Evolutionary conservation across 2,329 filamentous ascomycete genomes (phyloP).

Genomic region (Fusarium domesticum): DNA sequence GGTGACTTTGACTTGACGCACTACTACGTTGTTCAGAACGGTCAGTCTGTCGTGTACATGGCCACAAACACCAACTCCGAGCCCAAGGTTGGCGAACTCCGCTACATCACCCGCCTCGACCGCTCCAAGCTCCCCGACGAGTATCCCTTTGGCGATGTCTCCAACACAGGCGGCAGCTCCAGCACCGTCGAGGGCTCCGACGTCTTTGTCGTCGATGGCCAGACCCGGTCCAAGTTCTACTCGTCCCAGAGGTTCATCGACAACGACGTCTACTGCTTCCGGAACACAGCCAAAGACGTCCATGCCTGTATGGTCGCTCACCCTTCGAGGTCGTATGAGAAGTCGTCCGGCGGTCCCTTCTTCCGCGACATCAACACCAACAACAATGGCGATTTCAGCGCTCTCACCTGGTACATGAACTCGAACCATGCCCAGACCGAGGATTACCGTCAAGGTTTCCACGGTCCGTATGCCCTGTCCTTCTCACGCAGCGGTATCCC

Average conservation of each 20-base stretch:
- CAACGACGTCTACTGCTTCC: constrained; percentile 61
- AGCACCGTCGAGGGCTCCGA: constrained; percentile 57
- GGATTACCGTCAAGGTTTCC: constrained; percentile 57
- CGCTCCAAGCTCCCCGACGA: constrained; percentile 48
- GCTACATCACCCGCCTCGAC: constrained; percentile 61
- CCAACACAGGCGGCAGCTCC: constrained; percentile 49
- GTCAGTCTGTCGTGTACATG: constrained; percentile 59
- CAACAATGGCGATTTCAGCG: constrained; percentile 55
- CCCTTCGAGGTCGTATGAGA: constrained; percentile 51
- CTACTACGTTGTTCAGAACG: constrained; percentile 59
- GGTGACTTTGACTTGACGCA: constrained; percentile 49
- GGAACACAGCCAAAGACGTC: constrained; percentile 43
- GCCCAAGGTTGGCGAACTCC: constrained; percentile 57
- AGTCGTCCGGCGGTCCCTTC: constrained; percentile 64
- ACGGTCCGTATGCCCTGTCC: constrained; percentile 62
- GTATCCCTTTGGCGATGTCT: constrained; percentile 53
- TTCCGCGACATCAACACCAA: constrained; percentile 64
- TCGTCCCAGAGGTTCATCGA: constrained; percentile 68
- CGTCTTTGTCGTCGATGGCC: constrained; percentile 56
- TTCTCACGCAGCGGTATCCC: constrained; percentile 60
- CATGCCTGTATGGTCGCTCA: constrained; percentile 58
- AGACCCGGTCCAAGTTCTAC: constrained; percentile 70
- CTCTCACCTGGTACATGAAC: constrained; percentile 68
- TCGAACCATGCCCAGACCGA: constrained; percentile 63
- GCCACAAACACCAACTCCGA: constrained; percentile 60